Evolutionary conservation across 768 basidiomycete genomes (phyloP).

Genomic region (Suillus brevipes): DNA sequence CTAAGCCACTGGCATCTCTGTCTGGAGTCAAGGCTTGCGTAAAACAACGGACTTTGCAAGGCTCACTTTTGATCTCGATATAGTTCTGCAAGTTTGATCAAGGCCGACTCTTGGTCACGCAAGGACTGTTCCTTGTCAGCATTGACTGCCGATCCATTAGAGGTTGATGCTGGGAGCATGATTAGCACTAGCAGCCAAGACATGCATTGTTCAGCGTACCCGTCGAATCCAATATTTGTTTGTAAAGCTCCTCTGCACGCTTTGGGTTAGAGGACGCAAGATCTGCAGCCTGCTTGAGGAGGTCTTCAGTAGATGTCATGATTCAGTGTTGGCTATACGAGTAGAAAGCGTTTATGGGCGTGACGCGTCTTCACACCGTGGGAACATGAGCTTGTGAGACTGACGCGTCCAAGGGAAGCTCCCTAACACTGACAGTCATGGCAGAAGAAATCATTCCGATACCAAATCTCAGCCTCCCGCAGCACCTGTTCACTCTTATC

Average conservation of each 20-base stretch:
- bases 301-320: constrained; percentile 28
- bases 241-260: constrained; percentile 74
- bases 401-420: constrained; percentile 33
- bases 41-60: neutral
- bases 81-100: constrained; percentile 83
- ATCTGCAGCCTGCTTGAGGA: constrained; percentile 51
- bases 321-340: neutral
- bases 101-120: constrained; percentile 80
- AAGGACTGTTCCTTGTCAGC: constrained; percentile 57
- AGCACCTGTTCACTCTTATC: constrained; percentile 75
- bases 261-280: constrained; percentile 47
- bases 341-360: neutral
- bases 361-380: constrained; percentile 35
- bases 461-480: constrained; percentile 81
- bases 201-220: constrained; percentile 24
- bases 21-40: constrained; percentile 5
- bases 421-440: constrained; percentile 44
- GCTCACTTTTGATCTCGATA: constrained; percentile 84
- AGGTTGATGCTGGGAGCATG: constrained; percentile 25
- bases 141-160: constrained; percentile 35
- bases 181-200: neutral
- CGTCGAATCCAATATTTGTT: constrained; percentile 55
- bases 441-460: constrained; percentile 86
- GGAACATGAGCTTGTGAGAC: constrained; percentile 25
- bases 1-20: constrained; percentile 84